A percentile compares a stretch with the other conserved stretches of the same genome.
Evolutionary conservation across 1,284 basidiomycete species (phyloP).

Genomic region (Ganoderma multipileum): DNA sequence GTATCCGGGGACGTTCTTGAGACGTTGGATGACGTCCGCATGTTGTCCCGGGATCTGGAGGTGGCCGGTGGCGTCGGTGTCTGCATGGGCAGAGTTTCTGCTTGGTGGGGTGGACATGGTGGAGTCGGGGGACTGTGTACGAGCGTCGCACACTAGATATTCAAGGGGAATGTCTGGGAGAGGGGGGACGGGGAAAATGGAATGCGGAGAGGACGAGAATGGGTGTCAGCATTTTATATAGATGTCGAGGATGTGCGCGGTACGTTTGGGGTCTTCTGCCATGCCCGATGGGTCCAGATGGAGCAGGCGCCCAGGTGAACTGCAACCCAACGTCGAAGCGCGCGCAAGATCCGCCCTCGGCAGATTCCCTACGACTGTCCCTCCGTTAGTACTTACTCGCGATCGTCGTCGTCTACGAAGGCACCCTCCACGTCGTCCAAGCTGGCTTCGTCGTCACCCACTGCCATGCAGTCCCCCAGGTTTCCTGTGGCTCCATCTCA

Average conservation of each 20-base stretch:
- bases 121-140: constrained; percentile 13
- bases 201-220: constrained; percentile 17
- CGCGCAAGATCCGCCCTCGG: constrained; percentile 2
- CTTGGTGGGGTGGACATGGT: constrained; percentile 28
- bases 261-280: constrained; percentile 24
- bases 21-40: constrained; percentile 36
- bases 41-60: constrained; percentile 36
- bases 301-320: constrained; percentile 19
- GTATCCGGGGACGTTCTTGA: constrained; percentile 64
- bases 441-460: constrained; percentile 1
- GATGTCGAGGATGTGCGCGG: constrained; percentile 13
- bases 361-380: constrained; percentile 16
- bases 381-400: background rate
- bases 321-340: constrained; percentile 1
- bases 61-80: constrained; percentile 22
- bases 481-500: constrained; percentile 3
- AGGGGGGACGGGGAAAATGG: constrained; percentile 16
- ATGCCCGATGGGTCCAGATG: constrained; percentile 17
- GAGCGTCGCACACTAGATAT: constrained; percentile 15
- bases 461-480: background rate
- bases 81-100: constrained; percentile 18
- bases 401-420: background rate
- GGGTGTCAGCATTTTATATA: constrained; percentile 26
- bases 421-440: background rate
- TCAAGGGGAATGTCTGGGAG: background rate